Evolutionary conservation across 23 red algal species (phyloP).

Genomic region (Gracilaria domingensis): DNA sequence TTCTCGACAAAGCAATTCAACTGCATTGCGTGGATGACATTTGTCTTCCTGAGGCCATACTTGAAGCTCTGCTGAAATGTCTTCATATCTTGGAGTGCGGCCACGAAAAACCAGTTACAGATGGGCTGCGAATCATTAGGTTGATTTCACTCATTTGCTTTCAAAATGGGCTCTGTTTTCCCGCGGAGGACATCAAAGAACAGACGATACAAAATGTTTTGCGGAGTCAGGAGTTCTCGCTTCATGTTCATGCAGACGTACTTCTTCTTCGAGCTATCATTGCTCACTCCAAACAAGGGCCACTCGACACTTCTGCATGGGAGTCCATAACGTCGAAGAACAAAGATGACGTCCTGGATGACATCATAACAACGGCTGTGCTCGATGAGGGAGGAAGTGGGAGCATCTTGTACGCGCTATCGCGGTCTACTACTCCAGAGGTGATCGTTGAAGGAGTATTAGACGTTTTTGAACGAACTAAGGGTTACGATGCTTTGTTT

Average conservation of each 20-base stretch:
- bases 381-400: neutral
- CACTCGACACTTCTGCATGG: neutral
- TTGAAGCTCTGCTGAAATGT: neutral
- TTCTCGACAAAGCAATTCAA: constrained; percentile 36
- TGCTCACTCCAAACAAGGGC: neutral
- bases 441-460: constrained; percentile 24
- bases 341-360: neutral
- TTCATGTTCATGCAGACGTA: neutral
- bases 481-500: neutral
- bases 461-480: constrained; percentile 2
- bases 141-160: neutral
- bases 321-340: neutral
- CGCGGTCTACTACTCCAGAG: neutral
- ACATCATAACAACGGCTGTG: neutral
- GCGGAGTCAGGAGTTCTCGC: neutral
- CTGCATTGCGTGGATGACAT: constrained; percentile 2
- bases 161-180: constrained; percentile 29
- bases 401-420: constrained; percentile 3
- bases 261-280: constrained; percentile 6
- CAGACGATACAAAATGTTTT: neutral
- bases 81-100: neutral
- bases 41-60: neutral
- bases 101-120: neutral
- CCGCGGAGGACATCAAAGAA: constrained; percentile 2
- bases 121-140: neutral